phyloP scores from a whole-genome alignment of 108 stramenopile genomes.

The Skeletonema potamos region DNA sequence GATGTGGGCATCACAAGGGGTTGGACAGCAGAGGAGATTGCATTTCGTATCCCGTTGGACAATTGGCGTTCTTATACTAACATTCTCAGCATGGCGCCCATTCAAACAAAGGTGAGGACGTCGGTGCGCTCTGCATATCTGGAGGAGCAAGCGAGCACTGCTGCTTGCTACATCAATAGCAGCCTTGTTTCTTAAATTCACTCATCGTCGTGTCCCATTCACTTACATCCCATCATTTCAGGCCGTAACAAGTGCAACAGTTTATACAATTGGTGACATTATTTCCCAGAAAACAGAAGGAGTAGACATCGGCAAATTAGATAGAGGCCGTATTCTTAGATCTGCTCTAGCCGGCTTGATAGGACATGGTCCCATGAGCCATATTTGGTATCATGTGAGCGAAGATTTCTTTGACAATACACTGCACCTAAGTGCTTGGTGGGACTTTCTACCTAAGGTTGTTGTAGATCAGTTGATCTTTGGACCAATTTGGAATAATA shows the following conservation, averaged over 20 bases:
- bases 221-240: no score
- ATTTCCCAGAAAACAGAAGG: slow-evolving; percentile 64
- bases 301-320: slow-evolving; percentile 58
- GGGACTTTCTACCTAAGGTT: slow-evolving; percentile 67
- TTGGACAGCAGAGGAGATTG: slow-evolving; percentile 46
- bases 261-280: slow-evolving; percentile 78
- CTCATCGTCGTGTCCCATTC: not conserved
- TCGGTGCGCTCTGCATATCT: no score
- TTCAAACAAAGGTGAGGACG: slow-evolving; percentile 63
- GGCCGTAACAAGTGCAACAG: slow-evolving; percentile 50
- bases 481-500: slow-evolving; percentile 62
- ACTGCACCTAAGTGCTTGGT: slow-evolving; percentile 58
- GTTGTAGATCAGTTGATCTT: slow-evolving; percentile 60
- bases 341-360: slow-evolving; percentile 69
- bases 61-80: slow-evolving; percentile 48
- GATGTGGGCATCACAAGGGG: slow-evolving; percentile 43
- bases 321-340: slow-evolving; percentile 62
- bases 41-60: slow-evolving; percentile 50
- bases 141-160: no score
- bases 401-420: slow-evolving; percentile 67
- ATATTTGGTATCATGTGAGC: slow-evolving; percentile 70
- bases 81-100: slow-evolving; percentile 36
- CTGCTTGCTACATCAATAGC: no score
- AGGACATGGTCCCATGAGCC: slow-evolving; percentile 84
- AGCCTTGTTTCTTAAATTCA: not conserved